Percentiles rank a stretch among this genome's conserved stretches.
Conservation (phyloP, 2,329 filamentous ascomycete genomes). For the Stagonosporopsis cucurbitacearum region DNA sequence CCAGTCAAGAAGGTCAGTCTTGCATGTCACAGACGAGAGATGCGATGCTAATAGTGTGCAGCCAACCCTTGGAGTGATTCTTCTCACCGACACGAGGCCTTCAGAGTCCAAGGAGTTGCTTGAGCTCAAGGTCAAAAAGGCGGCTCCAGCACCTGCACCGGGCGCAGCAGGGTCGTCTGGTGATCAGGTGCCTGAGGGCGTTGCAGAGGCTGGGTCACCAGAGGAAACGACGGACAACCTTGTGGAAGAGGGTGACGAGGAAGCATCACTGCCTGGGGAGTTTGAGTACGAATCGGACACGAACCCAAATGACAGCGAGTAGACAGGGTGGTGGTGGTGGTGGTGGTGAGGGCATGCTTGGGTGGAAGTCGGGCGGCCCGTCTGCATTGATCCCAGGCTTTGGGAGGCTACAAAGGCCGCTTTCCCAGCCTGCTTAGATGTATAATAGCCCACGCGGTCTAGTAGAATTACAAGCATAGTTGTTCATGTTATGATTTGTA, state of each 20-base stretch:
- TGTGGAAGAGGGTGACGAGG: constrained; percentile 83
- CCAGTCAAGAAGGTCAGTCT: constrained; percentile 82
- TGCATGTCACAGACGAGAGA: too few species aligned
- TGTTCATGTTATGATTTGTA: constrained; percentile 1
- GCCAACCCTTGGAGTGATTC: constrained; percentile 91
- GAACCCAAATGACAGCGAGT: constrained; percentile 54
- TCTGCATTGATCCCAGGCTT: constrained; percentile 32
- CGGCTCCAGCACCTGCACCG: constrained; percentile 55
- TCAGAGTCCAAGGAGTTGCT: constrained; percentile 79
- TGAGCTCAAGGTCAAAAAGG: constrained; percentile 91
- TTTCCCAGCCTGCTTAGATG: constrained; percentile 40
- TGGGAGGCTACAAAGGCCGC: constrained; percentile 34
- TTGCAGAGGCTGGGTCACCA: constrained; percentile 34
- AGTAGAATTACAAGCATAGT: constrained; percentile 17
- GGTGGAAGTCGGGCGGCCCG: constrained; percentile 14
- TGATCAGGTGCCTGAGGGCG: constrained; percentile 53
- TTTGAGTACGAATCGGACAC: constrained; percentile 81
- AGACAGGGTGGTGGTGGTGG: constrained; percentile 13
- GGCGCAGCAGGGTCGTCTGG: constrained; percentile 49
- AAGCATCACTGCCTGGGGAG: constrained; percentile 71
- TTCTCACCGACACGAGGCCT: constrained; percentile 85
- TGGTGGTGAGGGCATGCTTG: neutral
- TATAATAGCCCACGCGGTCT: constrained; percentile 33
- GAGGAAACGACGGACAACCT: constrained; percentile 65
- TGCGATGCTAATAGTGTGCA: constrained; percentile 49